phyloP scores from a whole-genome alignment of 2,329 filamentous ascomycete genomes.

The Huntiella savannae region DNA sequence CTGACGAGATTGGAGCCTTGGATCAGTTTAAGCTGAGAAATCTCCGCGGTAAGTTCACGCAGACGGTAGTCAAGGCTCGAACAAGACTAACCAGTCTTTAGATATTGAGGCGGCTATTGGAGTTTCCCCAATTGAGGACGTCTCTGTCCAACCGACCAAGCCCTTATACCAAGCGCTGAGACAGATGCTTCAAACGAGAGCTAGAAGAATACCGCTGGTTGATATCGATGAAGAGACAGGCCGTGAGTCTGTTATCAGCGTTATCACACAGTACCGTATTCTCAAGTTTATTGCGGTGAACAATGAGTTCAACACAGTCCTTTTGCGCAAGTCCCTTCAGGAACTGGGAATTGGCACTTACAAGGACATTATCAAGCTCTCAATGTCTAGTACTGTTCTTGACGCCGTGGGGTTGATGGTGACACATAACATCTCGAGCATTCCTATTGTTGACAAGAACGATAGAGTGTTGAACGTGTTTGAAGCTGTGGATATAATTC shows the following conservation, averaged over 20 bases:
- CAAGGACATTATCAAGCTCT: constrained; percentile 56
- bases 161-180: constrained; percentile 91
- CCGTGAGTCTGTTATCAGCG: constrained; percentile 81
- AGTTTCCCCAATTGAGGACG: constrained; percentile 76
- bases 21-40: constrained; percentile 88
- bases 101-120: constrained; percentile 92
- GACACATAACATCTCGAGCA: constrained; percentile 78
- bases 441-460: constrained; percentile 74
- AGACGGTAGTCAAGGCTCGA: background rate
- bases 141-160: constrained; percentile 80
- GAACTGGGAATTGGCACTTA: constrained; percentile 80
- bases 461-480: constrained; percentile 79
- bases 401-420: constrained; percentile 91
- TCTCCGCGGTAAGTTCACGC: constrained; percentile 57
- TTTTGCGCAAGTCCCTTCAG: constrained; percentile 68
- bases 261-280: constrained; percentile 95
- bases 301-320: constrained; percentile 62
- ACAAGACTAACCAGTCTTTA: constrained; percentile 20
- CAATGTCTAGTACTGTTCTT: constrained; percentile 79
- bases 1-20: constrained; percentile 71
- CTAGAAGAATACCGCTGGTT: constrained; percentile 80
- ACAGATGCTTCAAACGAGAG: constrained; percentile 82
- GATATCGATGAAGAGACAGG: constrained; percentile 89
- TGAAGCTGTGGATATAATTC: constrained; percentile 92
- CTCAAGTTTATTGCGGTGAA: constrained; percentile 98